Percentiles rank a stretch among this genome's conserved stretches.
These are phyloP conservation scores for Cercophora newfieldiana DNA, from an alignment of 495 filamentous ascomycete genomes.

Conservation along the genomic window DNA sequence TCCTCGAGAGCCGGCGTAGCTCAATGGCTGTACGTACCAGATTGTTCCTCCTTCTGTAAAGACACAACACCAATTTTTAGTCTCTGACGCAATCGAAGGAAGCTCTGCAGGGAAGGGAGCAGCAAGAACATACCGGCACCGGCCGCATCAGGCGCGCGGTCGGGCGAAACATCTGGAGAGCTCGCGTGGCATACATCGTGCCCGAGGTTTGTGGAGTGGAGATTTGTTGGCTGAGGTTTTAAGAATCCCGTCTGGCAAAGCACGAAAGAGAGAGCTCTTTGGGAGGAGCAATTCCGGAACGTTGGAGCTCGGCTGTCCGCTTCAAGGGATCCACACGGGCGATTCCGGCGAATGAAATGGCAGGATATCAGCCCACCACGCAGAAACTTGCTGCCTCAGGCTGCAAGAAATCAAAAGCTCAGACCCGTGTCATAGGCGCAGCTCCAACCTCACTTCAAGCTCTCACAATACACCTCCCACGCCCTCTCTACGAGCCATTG, in stretches of 20 bases:
- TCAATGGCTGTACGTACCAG: constrained; percentile 62
- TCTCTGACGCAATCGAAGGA: constrained; percentile 28
- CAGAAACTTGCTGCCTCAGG: constrained; percentile 23
- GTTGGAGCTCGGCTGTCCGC: constrained; percentile 6
- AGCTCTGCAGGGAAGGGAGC: constrained; percentile 14
- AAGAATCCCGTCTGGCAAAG: constrained; percentile 9
- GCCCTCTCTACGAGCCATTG: constrained; percentile 15
- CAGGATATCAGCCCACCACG: constrained; percentile 25
- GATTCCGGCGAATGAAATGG: constrained; percentile 12
- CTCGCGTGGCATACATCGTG: constrained; percentile 68
- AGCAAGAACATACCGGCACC: constrained; percentile 68
- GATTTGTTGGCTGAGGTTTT: constrained; percentile 20
- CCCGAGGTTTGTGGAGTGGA: constrained; percentile 31
- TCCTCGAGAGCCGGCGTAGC: constrained; percentile 6
- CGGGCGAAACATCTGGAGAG: constrained; percentile 56
- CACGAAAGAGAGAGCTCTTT: constrained; percentile 4
- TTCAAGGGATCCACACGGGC: constrained; percentile 3
- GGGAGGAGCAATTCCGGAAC: constrained; percentile 18
- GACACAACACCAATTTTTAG: constrained; percentile 35
- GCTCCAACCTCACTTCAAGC: constrained; percentile 23
- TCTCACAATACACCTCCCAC: constrained; percentile 16
- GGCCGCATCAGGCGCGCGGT: constrained; percentile 69
- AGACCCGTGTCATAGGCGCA: constrained; percentile 19
- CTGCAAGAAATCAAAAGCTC: constrained; percentile 17
- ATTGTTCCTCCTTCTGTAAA: constrained; percentile 77